Conservation (phyloP, 1,139 yeast genomes). For the Chernovozyma sophiae-reginae region DNA sequence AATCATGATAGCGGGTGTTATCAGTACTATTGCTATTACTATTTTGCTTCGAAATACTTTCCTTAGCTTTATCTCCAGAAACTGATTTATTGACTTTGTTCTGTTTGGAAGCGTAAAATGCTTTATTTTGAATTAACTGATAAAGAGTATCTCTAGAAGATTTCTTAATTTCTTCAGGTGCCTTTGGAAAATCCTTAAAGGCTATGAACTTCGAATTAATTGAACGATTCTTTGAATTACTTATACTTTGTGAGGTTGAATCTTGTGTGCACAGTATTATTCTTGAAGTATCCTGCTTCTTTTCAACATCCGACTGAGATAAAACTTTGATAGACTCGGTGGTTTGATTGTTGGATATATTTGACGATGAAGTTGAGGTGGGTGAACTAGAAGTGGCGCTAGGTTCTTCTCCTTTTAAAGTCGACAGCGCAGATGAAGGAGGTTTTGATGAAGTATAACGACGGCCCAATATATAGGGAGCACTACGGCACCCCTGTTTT, state of each 20-base stretch:
- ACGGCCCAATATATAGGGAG: neutral
- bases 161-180: constrained; percentile 15
- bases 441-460: constrained; percentile 5
- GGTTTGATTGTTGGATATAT: neutral
- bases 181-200: constrained; percentile 27
- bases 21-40: too few species aligned
- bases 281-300: neutral
- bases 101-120: neutral
- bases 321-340: neutral
- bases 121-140: neutral
- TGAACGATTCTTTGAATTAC: neutral
- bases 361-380: constrained; percentile 8
- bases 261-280: neutral
- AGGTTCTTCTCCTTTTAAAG: constrained; percentile 2
- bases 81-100: constrained; percentile 13
- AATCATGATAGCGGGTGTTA: constrained; percentile 19
- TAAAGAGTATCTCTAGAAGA: constrained; percentile 1
- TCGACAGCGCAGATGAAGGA: constrained; percentile 3
- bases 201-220: constrained; percentile 17
- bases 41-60: constrained; percentile 2
- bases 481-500: neutral
- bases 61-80: constrained; percentile 11
- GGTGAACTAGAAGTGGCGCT: neutral
- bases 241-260: neutral
- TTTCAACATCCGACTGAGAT: neutral